Conservation (phyloP, 2,329 filamentous ascomycete genomes). For the Epichloe scottii region DNA sequence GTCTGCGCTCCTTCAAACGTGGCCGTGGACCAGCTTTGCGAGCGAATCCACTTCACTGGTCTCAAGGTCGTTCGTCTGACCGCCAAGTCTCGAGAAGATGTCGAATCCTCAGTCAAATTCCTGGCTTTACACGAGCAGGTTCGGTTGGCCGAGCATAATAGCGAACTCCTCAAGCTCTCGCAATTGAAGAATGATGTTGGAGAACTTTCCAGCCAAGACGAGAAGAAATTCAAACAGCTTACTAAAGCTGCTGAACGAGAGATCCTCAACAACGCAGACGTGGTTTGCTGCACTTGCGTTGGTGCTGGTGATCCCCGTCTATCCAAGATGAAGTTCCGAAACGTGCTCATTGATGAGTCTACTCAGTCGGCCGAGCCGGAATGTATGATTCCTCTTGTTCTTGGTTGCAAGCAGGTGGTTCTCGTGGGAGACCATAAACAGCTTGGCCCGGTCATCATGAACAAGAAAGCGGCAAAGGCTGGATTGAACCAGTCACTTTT, state of each 20-base stretch:
- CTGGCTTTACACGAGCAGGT: slow-evolving; percentile 94
- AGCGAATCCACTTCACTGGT: slow-evolving; percentile 87
- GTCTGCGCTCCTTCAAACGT: slow-evolving; percentile 98
- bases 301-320: slow-evolving; percentile 92
- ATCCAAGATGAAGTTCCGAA: slow-evolving; percentile 95
- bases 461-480: slow-evolving; percentile 98
- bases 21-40: slow-evolving; percentile 93
- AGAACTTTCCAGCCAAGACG: slow-evolving; percentile 86
- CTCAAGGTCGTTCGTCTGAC: slow-evolving; percentile 95
- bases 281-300: slow-evolving; percentile 97
- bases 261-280: slow-evolving; percentile 88
- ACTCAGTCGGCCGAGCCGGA: slow-evolving; percentile 97
- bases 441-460: slow-evolving; percentile 97
- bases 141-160: slow-evolving; percentile 91
- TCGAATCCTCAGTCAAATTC: slow-evolving; percentile 95
- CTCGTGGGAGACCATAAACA: slow-evolving; percentile 97
- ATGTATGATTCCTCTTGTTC: slow-evolving; percentile 94
- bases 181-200: slow-evolving; percentile 86
- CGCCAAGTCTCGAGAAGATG: slow-evolving; percentile 97
- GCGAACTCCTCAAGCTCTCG: slow-evolving; percentile 81
- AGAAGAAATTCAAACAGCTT: slow-evolving; percentile 96
- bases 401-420: slow-evolving; percentile 98
- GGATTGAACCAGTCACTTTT: slow-evolving; percentile 97
- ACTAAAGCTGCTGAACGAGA: slow-evolving; percentile 90
- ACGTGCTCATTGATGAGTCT: slow-evolving; percentile 94